Evolutionary conservation across 768 basidiomycete genomes (phyloP).

Genomic region (Suillus ampliporus): DNA sequence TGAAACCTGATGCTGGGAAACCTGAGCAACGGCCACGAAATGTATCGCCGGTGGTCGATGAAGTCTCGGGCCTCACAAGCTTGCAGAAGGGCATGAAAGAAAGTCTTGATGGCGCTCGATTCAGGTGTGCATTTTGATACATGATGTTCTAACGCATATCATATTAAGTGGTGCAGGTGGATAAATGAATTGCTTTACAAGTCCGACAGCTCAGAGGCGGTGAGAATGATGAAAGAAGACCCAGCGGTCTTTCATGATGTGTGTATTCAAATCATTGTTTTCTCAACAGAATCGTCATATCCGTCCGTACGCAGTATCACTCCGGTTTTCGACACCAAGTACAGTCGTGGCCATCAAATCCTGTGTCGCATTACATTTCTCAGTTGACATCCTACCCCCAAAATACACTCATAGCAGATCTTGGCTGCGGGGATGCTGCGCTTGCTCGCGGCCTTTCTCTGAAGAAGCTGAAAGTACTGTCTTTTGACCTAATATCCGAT

Average conservation of each 20-base stretch:
- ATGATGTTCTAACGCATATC: background rate
- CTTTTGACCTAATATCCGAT: conserved; percentile 82
- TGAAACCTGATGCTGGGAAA: conserved; percentile 19
- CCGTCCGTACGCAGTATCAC: conserved; percentile 74
- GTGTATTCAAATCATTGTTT: conserved; percentile 24
- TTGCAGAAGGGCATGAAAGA: conserved; percentile 82
- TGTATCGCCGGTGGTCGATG: conserved; percentile 17
- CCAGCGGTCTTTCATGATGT: conserved; percentile 86
- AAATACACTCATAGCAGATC: conserved; percentile 82
- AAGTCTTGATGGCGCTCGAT: conserved; percentile 85
- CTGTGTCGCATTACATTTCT: conserved; percentile 81
- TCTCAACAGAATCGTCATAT: conserved; percentile 16
- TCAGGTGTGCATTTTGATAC: conserved; percentile 57
- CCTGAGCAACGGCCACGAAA: conserved; percentile 28
- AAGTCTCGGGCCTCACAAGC: conserved; percentile 55
- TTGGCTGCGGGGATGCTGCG: conserved; percentile 95
- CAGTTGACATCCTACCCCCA: conserved; percentile 65
- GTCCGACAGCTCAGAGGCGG: conserved; percentile 74
- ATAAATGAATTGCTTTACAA: conserved; percentile 96
- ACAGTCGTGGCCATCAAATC: conserved; percentile 92
- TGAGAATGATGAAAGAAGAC: conserved; percentile 83
- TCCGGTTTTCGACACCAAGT: conserved; percentile 91
- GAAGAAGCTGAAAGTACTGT: conserved; percentile 70
- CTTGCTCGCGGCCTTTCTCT: conserved; percentile 78
- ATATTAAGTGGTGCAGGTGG: conserved; percentile 52